A percentile compares a stretch with the other conserved stretches of the same genome.
phyloP scores from a whole-genome alignment of 1,139 yeast genomes.

The Yamadazyma triangularis region DNA sequence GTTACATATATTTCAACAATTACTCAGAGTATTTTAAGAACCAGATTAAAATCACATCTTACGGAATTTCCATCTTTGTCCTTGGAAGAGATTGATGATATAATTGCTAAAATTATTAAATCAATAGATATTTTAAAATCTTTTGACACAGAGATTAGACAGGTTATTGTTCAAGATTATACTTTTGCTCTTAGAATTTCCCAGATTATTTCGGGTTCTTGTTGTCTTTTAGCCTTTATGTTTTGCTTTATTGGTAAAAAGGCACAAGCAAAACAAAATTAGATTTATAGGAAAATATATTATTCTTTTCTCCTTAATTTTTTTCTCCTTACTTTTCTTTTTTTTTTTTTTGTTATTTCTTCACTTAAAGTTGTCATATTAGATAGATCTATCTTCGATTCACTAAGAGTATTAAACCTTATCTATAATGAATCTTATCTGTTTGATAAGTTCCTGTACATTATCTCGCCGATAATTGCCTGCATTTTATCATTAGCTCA shows the following conservation, averaged over 20 bases:
- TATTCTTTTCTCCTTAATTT: too few relatives aligned
- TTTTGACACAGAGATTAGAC: slow-evolving; percentile 11
- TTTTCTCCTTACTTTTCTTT: too few relatives aligned
- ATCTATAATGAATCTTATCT: too few relatives aligned
- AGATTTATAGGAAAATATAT: too few relatives aligned
- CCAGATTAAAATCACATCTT: slow-evolving; percentile 13
- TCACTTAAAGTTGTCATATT: too few relatives aligned
- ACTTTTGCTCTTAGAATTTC: slow-evolving; percentile 18
- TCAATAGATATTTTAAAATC: slow-evolving; percentile 16
- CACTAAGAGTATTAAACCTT: too few relatives aligned
- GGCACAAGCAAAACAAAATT: too few relatives aligned
- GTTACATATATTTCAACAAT: slow-evolving; percentile 31
- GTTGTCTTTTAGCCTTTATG: slow-evolving; percentile 17
- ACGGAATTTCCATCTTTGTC: slow-evolving; percentile 6
- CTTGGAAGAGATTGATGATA: slow-evolving; percentile 10
- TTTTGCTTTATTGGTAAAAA: slow-evolving; percentile 9
- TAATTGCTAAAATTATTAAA: slow-evolving; percentile 13
- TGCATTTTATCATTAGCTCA: too few relatives aligned
- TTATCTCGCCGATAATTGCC: too few relatives aligned
- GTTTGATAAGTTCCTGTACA: too few relatives aligned
- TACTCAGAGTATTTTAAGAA: slow-evolving; percentile 17
- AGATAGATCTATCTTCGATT: too few relatives aligned
- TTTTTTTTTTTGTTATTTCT: too few relatives aligned
- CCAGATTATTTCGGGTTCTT: slow-evolving; percentile 15
- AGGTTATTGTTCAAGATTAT: slow-evolving; percentile 15